Conservation (phyloP, 495 filamentous ascomycete genomes). For the Extremus antarcticus region DNA sequence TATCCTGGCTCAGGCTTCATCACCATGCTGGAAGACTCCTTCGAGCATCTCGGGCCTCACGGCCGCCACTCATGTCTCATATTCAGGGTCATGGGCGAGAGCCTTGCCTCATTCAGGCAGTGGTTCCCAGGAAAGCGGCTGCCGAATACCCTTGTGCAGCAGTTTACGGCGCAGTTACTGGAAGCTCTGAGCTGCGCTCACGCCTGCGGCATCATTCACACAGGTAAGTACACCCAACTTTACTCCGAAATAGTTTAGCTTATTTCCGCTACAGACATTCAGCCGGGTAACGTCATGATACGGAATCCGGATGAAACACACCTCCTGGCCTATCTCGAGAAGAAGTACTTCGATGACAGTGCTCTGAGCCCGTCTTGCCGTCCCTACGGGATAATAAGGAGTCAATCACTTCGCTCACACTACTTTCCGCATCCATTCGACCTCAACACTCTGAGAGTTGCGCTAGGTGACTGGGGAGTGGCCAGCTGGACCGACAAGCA, state of each 20-base stretch:
- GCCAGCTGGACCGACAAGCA: slow-evolving; percentile 27
- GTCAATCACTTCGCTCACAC: background rate
- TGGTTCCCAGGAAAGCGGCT: slow-evolving; percentile 4
- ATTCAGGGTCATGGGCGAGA: background rate
- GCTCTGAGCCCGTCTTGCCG: background rate
- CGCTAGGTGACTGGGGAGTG: slow-evolving; percentile 16
- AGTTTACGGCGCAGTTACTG: background rate
- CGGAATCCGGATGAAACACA: background rate
- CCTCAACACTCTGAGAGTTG: background rate
- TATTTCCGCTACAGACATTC: slow-evolving; percentile 21
- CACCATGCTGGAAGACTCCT: slow-evolving; percentile 13
- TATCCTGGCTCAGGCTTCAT: background rate
- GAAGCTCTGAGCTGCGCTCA: background rate
- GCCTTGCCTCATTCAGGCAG: background rate
- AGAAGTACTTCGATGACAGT: background rate
- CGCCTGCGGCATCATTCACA: background rate
- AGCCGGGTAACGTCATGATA: slow-evolving; percentile 28
- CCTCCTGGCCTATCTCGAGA: background rate
- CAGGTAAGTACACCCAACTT: background rate
- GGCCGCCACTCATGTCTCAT: slow-evolving; percentile 29
- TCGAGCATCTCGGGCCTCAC: slow-evolving; percentile 28
- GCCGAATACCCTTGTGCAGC: background rate
- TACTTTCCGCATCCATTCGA: background rate
- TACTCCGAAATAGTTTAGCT: slow-evolving; percentile 1
- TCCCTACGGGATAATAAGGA: background rate